Percentiles rank a stretch among this genome's conserved stretches.
Evolutionary conservation across 139 green algal genomes (phyloP).

Genomic region (Chlamydomonas asymmetrica): DNA sequence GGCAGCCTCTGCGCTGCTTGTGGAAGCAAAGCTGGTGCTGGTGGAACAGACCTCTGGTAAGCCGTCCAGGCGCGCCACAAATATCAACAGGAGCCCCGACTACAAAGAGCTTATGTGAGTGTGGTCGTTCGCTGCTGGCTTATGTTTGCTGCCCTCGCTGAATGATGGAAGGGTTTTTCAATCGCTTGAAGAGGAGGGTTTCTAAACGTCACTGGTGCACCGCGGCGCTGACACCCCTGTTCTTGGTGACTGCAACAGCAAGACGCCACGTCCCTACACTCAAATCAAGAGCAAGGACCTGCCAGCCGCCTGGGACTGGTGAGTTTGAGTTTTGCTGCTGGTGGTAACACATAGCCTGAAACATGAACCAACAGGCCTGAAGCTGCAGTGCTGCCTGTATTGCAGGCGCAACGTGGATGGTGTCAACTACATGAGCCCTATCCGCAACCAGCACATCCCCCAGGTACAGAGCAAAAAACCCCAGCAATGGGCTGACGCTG

Average conservation of each 20-base stretch:
- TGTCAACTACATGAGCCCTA: slow-evolving; percentile 66
- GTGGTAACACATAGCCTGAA: background rate
- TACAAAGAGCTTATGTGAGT: slow-evolving; percentile 16
- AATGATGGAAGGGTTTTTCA: too few relatives aligned
- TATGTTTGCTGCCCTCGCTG: too few relatives aligned
- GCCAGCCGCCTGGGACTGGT: slow-evolving; percentile 56
- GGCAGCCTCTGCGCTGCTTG: too few relatives aligned
- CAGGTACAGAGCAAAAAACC: too few relatives aligned
- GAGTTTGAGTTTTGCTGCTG: background rate
- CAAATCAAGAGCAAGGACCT: slow-evolving; percentile 26
- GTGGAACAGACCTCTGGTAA: too few relatives aligned
- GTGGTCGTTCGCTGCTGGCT: too few relatives aligned
- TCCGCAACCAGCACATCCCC: slow-evolving; percentile 24
- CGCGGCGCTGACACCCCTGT: too few relatives aligned
- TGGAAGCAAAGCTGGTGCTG: too few relatives aligned
- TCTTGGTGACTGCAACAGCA: slow-evolving; percentile 29
- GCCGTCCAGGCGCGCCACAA: background rate
- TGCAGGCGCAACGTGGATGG: slow-evolving; percentile 66
- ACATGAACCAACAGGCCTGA: background rate
- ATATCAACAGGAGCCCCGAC: background rate
- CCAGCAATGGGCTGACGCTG: background rate
- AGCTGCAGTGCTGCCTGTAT: too few relatives aligned
- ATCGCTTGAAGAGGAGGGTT: too few relatives aligned
- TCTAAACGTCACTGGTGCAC: too few relatives aligned
- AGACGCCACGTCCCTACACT: slow-evolving; percentile 18